phyloP scores from a whole-genome alignment of 1,139 yeast species.

The Meyerozyma elateridarum region DNA sequence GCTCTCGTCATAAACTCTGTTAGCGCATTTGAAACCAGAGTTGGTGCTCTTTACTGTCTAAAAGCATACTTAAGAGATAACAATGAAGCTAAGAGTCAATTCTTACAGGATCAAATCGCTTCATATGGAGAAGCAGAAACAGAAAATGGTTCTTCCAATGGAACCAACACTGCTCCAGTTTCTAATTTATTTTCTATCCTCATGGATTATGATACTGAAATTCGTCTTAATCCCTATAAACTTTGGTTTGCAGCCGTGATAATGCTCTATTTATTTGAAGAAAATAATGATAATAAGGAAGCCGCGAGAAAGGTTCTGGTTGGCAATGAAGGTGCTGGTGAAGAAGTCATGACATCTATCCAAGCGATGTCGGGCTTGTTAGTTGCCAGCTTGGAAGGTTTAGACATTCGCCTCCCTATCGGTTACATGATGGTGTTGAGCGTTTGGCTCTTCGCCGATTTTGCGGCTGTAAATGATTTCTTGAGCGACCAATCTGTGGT shows the following conservation, averaged over 20 bases:
- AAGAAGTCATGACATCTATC: constrained; percentile 68
- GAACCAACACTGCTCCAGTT: constrained; percentile 19
- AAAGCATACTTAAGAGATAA: constrained; percentile 68
- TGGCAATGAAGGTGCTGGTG: constrained; percentile 66
- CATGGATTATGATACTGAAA: constrained; percentile 74
- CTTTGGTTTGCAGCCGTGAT: constrained; percentile 80
- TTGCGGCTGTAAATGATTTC: constrained; percentile 71
- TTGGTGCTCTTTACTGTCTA: constrained; percentile 63
- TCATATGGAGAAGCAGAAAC: constrained; percentile 13
- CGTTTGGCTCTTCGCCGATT: constrained; percentile 76
- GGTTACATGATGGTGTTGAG: constrained; percentile 75
- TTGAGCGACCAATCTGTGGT: constrained; percentile 62
- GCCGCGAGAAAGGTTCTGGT: constrained; percentile 52
- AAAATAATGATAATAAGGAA: constrained; percentile 47
- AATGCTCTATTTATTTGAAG: constrained; percentile 59
- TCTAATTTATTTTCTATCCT: constrained; percentile 63
- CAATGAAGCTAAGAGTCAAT: constrained; percentile 53
- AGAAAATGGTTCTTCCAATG: constrained; percentile 6
- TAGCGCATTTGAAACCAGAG: constrained; percentile 76
- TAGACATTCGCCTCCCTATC: constrained; percentile 73
- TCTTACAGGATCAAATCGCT: constrained; percentile 59
- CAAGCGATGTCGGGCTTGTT: constrained; percentile 79
- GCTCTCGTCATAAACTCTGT: constrained; percentile 72
- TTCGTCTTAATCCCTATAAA: constrained; percentile 77
- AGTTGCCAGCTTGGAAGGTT: constrained; percentile 56